Evolutionary conservation across 352 stramenopile species (phyloP).

Genomic region (Stramenopiles sp.): DNA sequence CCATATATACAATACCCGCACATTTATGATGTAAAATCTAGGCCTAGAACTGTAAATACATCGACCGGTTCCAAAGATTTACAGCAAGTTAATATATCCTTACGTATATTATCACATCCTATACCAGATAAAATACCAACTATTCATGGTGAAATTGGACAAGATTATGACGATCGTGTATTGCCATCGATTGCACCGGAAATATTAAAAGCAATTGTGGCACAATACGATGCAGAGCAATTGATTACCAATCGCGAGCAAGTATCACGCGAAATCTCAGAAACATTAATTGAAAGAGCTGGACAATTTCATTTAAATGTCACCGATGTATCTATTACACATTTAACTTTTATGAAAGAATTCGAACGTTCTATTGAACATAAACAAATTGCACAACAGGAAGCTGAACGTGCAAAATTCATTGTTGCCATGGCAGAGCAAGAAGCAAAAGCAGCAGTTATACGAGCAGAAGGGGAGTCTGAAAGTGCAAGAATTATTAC

Average conservation of each 20-base stretch:
- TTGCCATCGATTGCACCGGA: constrained; percentile 94
- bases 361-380: constrained; percentile 98
- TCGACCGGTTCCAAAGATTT: constrained; percentile 96
- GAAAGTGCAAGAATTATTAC: constrained; percentile 92
- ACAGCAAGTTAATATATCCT: constrained; percentile 98
- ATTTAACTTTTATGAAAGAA: constrained; percentile 93
- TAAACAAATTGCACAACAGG: constrained; percentile 98
- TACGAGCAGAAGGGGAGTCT: constrained; percentile 84
- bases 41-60: constrained; percentile 85
- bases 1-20: constrained; percentile 86
- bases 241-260: constrained; percentile 94
- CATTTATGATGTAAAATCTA: constrained; percentile 93
- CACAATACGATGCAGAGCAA: constrained; percentile 98
- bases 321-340: constrained; percentile 98
- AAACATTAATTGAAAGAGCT: constrained; percentile 83
- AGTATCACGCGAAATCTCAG: constrained; percentile 85
- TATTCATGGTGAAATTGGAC: constrained; percentile 89
- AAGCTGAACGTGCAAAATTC: constrained; percentile 97
- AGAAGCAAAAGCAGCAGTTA: constrained; percentile 66
- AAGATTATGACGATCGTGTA: constrained; percentile 94
- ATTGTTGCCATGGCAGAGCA: constrained; percentile 96
- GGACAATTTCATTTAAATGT: constrained; percentile 91
- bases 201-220: constrained; percentile 73
- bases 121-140: constrained; percentile 75
- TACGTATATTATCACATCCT: constrained; percentile 82